A percentile compares a stretch with the other conserved stretches of the same genome.
Conservation (phyloP, 257 asterid genomes). For the Solanum microdontum region DNA sequence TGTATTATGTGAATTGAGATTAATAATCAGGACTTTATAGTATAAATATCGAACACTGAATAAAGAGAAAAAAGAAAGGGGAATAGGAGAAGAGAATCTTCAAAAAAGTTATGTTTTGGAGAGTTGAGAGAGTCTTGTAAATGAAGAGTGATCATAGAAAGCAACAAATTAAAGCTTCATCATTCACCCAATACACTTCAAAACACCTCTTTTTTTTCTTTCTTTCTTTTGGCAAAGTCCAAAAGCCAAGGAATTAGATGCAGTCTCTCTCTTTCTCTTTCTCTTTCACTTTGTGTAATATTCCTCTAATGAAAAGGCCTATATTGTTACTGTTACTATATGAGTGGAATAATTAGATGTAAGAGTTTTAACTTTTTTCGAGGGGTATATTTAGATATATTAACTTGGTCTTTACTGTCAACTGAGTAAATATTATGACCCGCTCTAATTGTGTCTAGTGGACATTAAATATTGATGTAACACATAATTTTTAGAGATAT, state of each 20-base stretch:
- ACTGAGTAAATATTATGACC: not conserved
- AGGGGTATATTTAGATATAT: not conserved
- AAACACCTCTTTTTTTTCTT: constrained; percentile 4
- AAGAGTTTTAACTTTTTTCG: not conserved
- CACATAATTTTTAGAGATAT: not conserved
- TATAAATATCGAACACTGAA: not conserved
- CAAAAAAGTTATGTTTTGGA: constrained; percentile 64
- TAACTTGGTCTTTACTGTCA: not conserved
- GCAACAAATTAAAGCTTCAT: constrained; percentile 52
- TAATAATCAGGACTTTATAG: not conserved
- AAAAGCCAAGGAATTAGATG: constrained; percentile 41
- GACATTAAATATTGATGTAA: not conserved
- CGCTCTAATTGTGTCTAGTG: not conserved
- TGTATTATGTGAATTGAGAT: not conserved
- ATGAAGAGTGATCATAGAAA: constrained; percentile 63
- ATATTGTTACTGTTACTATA: not conserved
- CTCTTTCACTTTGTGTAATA: not conserved
- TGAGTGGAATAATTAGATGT: not conserved
- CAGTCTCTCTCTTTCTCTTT: constrained; percentile 11
- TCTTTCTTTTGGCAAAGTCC: constrained; percentile 2
- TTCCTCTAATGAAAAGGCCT: not conserved
- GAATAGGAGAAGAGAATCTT: constrained; percentile 38
- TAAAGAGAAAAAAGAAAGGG: not conserved
- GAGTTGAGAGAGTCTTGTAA: constrained; percentile 44
- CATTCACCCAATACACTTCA: constrained; percentile 13